Conservation (phyloP, 2,329 filamentous ascomycete species). For the Botryotinia convoluta region DNA sequence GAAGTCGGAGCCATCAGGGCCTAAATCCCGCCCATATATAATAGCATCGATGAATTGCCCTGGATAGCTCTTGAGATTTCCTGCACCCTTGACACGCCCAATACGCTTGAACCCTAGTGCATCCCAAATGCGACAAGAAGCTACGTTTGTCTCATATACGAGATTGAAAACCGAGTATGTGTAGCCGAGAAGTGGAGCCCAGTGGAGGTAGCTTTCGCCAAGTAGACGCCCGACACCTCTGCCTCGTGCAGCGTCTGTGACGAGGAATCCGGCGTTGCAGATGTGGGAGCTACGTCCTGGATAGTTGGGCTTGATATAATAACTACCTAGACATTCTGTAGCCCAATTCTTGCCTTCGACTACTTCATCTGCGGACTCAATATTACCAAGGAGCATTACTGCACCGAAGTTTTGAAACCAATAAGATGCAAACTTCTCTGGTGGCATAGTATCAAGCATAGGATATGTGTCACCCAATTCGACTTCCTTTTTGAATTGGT, state of each 20-base stretch:
- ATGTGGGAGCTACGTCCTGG: constrained; percentile 71
- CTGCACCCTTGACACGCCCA: constrained; percentile 58
- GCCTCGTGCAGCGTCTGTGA: constrained; percentile 54
- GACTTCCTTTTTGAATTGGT: constrained; percentile 69
- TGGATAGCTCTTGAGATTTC: constrained; percentile 51
- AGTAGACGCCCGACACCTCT: constrained; percentile 55
- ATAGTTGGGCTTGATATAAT: constrained; percentile 73
- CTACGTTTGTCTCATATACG: constrained; percentile 72
- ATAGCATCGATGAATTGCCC: constrained; percentile 56
- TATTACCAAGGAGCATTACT: constrained; percentile 66
- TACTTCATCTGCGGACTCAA: constrained; percentile 52
- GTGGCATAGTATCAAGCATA: constrained; percentile 60
- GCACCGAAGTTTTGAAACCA: constrained; percentile 75
- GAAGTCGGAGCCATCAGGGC: constrained; percentile 69
- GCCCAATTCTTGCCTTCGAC: constrained; percentile 57
- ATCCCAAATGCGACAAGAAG: constrained; percentile 71
- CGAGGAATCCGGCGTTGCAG: constrained; percentile 63
- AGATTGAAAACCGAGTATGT: constrained; percentile 74
- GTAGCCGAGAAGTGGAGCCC: constrained; percentile 60
- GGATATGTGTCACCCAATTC: constrained; percentile 72
- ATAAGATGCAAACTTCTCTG: constrained; percentile 62
- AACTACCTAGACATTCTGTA: constrained; percentile 65
- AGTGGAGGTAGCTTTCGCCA: constrained; percentile 57
- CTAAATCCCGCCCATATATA: constrained; percentile 58
- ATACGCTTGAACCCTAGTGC: constrained; percentile 72